A percentile compares a stretch with the other conserved stretches of the same genome.
Evolutionary conservation across 2,329 filamentous ascomycete species (phyloP).

Genomic region (Penicillium expansum): DNA sequence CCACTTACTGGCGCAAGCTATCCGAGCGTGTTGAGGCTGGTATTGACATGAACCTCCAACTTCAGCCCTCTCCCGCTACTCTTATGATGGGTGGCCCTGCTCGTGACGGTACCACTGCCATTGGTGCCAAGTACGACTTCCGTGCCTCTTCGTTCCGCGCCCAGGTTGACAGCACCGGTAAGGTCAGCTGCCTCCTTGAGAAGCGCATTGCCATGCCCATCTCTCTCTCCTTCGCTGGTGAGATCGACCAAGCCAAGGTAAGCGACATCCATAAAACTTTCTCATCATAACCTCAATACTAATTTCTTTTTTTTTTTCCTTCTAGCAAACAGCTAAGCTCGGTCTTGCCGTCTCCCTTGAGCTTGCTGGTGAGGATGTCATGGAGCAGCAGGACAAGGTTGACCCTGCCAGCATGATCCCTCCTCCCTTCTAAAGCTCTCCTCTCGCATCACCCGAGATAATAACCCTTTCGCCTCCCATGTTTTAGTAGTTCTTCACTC

Average conservation of each 20-base stretch:
- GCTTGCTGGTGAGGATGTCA: slow-evolving; percentile 76
- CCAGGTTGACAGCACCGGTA: slow-evolving; percentile 92
- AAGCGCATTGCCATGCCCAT: slow-evolving; percentile 93
- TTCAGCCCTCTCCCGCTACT: slow-evolving; percentile 62
- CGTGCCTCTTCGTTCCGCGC: slow-evolving; percentile 91
- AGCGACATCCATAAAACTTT: slow-evolving; percentile 37
- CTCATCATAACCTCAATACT: slow-evolving; percentile 4
- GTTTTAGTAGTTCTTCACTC: slow-evolving; percentile 48
- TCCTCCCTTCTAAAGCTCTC: slow-evolving; percentile 49
- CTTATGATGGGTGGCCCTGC: slow-evolving; percentile 73
- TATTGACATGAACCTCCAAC: slow-evolving; percentile 87
- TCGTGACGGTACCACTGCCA: slow-evolving; percentile 85
- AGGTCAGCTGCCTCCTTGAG: slow-evolving; percentile 87
- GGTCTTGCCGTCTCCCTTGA: slow-evolving; percentile 92
- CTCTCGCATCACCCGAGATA: slow-evolving; percentile 20
- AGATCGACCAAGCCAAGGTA: slow-evolving; percentile 95
- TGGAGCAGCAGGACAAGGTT: slow-evolving; percentile 71
- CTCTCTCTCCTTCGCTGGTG: slow-evolving; percentile 89
- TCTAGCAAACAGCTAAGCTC: slow-evolving; percentile 88
- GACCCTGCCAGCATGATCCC: slow-evolving; percentile 45
- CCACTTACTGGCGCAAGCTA: slow-evolving; percentile 89
- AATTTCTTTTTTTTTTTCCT: slow-evolving; percentile 1
- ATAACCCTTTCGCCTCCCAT: slow-evolving; percentile 33
- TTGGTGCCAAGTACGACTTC: slow-evolving; percentile 98
- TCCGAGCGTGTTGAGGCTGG: slow-evolving; percentile 96